Percentiles rank a stretch among this genome's conserved stretches.
Conservation (phyloP, 2,329 filamentous ascomycete species). For the Xylariaceae sp. region DNA sequence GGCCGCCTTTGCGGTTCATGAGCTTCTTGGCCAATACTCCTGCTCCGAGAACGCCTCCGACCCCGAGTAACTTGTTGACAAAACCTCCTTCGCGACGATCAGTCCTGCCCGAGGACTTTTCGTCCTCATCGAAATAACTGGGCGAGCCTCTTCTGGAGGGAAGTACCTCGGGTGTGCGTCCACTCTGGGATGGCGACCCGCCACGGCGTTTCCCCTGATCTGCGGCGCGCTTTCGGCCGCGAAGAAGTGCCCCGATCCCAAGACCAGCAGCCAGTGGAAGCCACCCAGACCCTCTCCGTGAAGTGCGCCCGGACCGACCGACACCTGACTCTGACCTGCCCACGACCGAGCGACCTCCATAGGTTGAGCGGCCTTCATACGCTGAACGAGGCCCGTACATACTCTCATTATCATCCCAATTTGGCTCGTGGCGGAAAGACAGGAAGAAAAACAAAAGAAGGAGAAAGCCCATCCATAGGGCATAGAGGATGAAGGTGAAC, state of each 20-base stretch:
- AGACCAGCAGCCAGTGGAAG: slow-evolving; percentile 49
- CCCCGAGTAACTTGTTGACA: slow-evolving; percentile 54
- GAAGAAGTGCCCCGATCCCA: slow-evolving; percentile 42
- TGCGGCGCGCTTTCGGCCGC: slow-evolving; percentile 39
- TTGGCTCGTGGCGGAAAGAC: slow-evolving; percentile 59
- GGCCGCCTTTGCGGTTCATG: slow-evolving; percentile 46
- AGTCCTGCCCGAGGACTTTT: slow-evolving; percentile 56
- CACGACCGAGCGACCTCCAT: slow-evolving; percentile 33
- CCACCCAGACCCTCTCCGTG: slow-evolving; percentile 43
- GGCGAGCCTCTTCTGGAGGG: slow-evolving; percentile 48
- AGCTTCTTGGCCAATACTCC: slow-evolving; percentile 56
- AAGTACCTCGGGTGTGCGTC: slow-evolving; percentile 42
- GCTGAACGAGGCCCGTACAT: no score
- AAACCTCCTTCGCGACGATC: slow-evolving; percentile 43
- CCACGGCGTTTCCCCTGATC: slow-evolving; percentile 36
- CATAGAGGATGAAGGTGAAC: slow-evolving; percentile 77
- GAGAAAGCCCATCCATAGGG: slow-evolving; percentile 69
- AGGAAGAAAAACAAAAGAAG: slow-evolving; percentile 74
- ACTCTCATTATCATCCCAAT: slow-evolving; percentile 42
- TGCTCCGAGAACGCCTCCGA: slow-evolving; percentile 58
- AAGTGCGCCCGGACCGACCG: slow-evolving; percentile 27
- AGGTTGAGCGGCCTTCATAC: no score
- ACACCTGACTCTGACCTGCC: slow-evolving; percentile 46
- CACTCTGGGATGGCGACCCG: slow-evolving; percentile 31
- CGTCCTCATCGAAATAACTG: slow-evolving; percentile 57